Evolutionary conservation across 1,284 basidiomycete genomes (phyloP).

Genomic region (Puccinia triticina): DNA sequence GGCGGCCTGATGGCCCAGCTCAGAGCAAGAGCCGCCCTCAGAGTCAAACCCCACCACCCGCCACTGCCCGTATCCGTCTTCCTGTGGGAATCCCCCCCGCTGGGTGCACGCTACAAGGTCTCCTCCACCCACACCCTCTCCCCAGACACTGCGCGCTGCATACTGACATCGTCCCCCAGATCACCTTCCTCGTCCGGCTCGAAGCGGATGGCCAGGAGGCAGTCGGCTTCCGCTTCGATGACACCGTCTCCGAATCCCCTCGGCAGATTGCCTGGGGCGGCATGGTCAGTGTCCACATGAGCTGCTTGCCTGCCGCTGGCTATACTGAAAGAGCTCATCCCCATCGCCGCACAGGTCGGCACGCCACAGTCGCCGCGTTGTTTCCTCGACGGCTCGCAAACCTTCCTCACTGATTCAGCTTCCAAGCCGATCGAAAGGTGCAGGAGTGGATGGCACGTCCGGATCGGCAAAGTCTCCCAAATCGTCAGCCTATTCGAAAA

Average conservation of each 20-base stretch:
- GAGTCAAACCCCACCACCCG: background rate
- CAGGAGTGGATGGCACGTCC: constrained; percentile 38
- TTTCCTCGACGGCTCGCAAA: constrained; percentile 37
- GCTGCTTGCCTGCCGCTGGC: background rate
- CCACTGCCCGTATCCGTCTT: constrained; percentile 23
- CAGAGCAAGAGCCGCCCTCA: constrained; percentile 2
- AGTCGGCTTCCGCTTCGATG: constrained; percentile 40
- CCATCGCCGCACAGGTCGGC: constrained; percentile 24
- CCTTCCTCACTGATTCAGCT: constrained; percentile 26
- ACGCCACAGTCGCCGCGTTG: constrained; percentile 29
- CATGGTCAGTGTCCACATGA: background rate
- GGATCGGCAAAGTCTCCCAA: constrained; percentile 25
- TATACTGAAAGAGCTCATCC: background rate
- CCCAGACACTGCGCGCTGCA: background rate
- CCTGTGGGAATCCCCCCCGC: constrained; percentile 35
- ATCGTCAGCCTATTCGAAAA: constrained; percentile 29
- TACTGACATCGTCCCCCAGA: constrained; percentile 19
- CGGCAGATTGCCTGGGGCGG: constrained; percentile 35
- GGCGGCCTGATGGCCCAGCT: constrained; percentile 24
- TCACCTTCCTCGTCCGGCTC: constrained; percentile 33
- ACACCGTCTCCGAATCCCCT: constrained; percentile 21
- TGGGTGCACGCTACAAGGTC: constrained; percentile 23
- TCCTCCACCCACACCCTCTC: background rate
- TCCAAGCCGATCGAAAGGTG: constrained; percentile 34
- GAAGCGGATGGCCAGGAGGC: constrained; percentile 37